A percentile compares a stretch with the other conserved stretches of the same genome.
phyloP scores from a whole-genome alignment of 805 yeast genomes.

The Metschnikowia chrysomelidarum region DNA sequence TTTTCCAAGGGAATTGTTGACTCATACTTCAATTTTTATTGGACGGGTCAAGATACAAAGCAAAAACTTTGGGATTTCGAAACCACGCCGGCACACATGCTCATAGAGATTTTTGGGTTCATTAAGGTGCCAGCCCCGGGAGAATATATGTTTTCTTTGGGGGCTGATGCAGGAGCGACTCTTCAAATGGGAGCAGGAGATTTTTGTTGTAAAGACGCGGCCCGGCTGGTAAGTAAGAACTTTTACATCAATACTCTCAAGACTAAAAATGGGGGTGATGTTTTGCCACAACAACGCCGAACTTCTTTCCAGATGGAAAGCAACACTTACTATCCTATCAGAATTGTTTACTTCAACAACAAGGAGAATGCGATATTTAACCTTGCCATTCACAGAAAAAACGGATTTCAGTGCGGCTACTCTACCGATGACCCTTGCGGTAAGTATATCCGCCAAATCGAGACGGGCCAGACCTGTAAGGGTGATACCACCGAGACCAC shows the following conservation, averaged over 20 bases:
- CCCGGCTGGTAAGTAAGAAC: constrained; percentile 9
- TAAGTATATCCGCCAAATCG: constrained; percentile 1
- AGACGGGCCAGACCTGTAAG: neutral
- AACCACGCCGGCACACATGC: too few relatives aligned
- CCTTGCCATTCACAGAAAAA: constrained; percentile 4
- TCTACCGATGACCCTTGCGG: constrained; percentile 5
- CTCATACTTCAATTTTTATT: too few relatives aligned
- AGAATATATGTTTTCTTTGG: constrained; percentile 9
- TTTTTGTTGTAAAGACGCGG: constrained; percentile 13
- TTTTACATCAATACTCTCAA: constrained; percentile 9
- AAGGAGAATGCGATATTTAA: constrained; percentile 5
- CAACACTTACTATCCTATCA: constrained; percentile 11
- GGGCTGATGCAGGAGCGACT: constrained; percentile 16
- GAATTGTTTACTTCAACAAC: constrained; percentile 7
- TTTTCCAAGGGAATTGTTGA: too few relatives aligned
- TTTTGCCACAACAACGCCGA: too few relatives aligned
- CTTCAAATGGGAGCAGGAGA: constrained; percentile 13
- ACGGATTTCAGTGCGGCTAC: constrained; percentile 1
- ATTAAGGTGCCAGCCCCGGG: constrained; percentile 11
- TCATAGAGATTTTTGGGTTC: too few relatives aligned
- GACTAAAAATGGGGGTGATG: constrained; percentile 9
- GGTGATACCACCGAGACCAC: constrained; percentile 3
- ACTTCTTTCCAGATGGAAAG: too few relatives aligned
- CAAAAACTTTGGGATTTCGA: too few relatives aligned
- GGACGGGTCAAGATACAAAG: too few relatives aligned